These are phyloP conservation scores for Calonectria crousiana DNA, from an alignment of 2,329 filamentous ascomycete genomes.

Conservation along the genomic window DNA sequence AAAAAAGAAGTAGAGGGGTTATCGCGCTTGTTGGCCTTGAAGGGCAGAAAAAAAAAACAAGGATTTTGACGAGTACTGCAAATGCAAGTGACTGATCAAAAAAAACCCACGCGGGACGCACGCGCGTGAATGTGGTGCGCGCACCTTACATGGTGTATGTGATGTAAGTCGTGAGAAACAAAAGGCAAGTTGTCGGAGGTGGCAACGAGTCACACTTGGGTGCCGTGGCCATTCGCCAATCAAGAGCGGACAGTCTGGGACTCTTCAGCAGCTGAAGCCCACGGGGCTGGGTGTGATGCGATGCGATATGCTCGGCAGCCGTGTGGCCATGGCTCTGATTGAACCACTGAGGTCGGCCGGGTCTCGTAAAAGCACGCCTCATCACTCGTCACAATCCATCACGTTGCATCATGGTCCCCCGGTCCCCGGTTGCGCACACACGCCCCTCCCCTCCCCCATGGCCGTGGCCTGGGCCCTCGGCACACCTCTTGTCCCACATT, in stretches of 20 bases:
- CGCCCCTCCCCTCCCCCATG: neutral
- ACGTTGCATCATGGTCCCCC: slow-evolving; percentile 20
- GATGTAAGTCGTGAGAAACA: neutral
- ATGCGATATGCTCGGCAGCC: neutral
- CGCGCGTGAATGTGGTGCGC: neutral
- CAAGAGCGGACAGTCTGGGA: neutral
- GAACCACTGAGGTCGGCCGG: slow-evolving; percentile 11
- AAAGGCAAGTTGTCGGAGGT: neutral
- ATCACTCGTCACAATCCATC: slow-evolving; percentile 32
- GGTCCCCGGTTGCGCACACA: neutral
- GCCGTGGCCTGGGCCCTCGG: neutral
- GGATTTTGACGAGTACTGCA: neutral
- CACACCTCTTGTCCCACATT: neutral
- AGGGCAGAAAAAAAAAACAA: neutral
- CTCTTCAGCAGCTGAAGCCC: neutral
- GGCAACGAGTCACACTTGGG: neutral
- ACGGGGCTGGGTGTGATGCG: slow-evolving; percentile 6
- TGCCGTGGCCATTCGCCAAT: neutral
- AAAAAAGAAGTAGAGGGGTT: neutral
- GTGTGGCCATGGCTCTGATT: neutral
- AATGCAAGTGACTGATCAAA: slow-evolving; percentile 1
- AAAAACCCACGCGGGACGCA: neutral
- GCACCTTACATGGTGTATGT: neutral
- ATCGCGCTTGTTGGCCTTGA: neutral
- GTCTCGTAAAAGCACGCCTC: slow-evolving; percentile 35